phyloP scores from a whole-genome alignment of 139 green algal species.

The Nannochloris sp. region DNA sequence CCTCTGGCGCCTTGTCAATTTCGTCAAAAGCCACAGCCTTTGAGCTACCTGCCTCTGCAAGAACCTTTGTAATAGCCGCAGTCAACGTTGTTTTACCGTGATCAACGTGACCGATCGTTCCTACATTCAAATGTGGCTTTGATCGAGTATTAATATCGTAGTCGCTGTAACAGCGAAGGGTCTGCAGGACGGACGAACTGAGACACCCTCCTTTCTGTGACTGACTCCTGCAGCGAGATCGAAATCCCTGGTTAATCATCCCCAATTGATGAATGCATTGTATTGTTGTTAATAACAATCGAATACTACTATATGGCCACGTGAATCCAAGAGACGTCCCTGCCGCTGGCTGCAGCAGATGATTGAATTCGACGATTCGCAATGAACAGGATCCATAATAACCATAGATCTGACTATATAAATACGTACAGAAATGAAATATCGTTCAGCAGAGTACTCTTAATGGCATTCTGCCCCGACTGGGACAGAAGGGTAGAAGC shows the following conservation, averaged over 20 bases:
- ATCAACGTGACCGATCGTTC: slow-evolving; percentile 98
- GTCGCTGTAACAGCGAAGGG: slow-evolving; percentile 5
- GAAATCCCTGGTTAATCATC: too few species aligned
- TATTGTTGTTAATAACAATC: too few species aligned
- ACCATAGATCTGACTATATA: too few species aligned
- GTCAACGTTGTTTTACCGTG: slow-evolving; percentile 99
- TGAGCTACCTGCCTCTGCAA: slow-evolving; percentile 72
- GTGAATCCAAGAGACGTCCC: too few species aligned
- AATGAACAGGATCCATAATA: too few species aligned
- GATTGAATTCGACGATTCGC: too few species aligned
- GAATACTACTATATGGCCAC: too few species aligned
- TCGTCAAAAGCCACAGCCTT: slow-evolving; percentile 86
- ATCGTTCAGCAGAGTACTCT: background rate
- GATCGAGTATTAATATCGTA: slow-evolving; percentile 85
- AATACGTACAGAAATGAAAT: background rate
- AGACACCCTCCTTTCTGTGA: background rate
- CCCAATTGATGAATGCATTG: too few species aligned
- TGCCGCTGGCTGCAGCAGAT: too few species aligned
- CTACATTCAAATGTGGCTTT: slow-evolving; percentile 96
- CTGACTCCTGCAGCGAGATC: background rate
- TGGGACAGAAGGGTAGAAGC: background rate
- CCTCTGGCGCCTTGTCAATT: slow-evolving; percentile 99
- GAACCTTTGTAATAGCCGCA: slow-evolving; percentile 86
- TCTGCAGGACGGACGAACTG: background rate
- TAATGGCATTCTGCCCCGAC: background rate